phyloP scores from a whole-genome alignment of 1,139 yeast genomes.

The Geotrichum bryndzae region DNA sequence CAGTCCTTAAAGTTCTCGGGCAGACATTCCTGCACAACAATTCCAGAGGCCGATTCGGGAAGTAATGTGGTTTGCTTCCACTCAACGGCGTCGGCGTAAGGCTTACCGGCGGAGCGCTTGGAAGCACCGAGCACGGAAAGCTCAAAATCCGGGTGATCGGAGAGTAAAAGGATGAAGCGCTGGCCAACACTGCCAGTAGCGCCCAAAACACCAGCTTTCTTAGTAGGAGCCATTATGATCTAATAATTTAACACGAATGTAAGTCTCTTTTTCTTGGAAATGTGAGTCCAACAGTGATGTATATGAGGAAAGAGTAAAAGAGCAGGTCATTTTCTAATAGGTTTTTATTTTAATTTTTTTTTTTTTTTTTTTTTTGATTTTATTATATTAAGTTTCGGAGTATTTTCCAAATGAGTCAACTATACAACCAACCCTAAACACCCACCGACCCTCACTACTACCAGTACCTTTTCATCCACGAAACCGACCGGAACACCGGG shows the following conservation, averaged over 20 bases:
- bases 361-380: background rate
- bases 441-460: background rate
- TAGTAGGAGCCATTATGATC: constrained; percentile 15
- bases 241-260: background rate
- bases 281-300: no score
- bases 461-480: background rate
- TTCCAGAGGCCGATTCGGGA: constrained; percentile 59
- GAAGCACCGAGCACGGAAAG: constrained; percentile 87
- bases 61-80: constrained; percentile 91
- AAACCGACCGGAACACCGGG: background rate
- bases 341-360: no score
- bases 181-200: constrained; percentile 99
- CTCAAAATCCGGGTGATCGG: constrained; percentile 87
- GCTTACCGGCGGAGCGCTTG: constrained; percentile 85
- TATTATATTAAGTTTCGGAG: no score
- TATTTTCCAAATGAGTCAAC: constrained; percentile 2
- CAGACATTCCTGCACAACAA: constrained; percentile 72
- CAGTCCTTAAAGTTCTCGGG: constrained; percentile 75
- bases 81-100: constrained; percentile 74
- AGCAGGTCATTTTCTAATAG: background rate
- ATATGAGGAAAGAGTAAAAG: background rate
- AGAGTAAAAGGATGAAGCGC: constrained; percentile 77
- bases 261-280: background rate
- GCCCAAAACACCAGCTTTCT: constrained; percentile 72
- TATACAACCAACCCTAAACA: background rate